phyloP scores from a whole-genome alignment of 202 grass and related monocot genomes.

The Setaria italica region DNA sequence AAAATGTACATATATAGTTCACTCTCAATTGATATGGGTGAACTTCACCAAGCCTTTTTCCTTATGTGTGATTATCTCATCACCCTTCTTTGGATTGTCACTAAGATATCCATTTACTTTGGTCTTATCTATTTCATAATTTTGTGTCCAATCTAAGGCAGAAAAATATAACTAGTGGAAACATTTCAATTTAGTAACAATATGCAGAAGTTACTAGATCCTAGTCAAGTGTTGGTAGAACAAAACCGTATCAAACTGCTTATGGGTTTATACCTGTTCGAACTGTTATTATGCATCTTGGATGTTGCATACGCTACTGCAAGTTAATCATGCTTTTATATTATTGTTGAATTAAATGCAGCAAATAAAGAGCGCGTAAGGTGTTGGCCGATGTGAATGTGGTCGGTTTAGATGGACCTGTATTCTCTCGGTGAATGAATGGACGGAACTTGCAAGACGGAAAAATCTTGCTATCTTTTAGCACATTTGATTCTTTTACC shows the following conservation, averaged over 20 bases:
- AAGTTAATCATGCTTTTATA: slow-evolving; percentile 2
- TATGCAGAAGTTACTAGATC: neutral
- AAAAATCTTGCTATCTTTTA: neutral
- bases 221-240: neutral
- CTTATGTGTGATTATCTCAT: neutral
- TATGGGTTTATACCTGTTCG: neutral
- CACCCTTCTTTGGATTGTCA: neutral
- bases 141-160: neutral
- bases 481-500: neutral
- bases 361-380: slow-evolving; percentile 50
- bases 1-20: neutral
- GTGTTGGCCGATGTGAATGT: slow-evolving; percentile 29
- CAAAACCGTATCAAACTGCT: neutral
- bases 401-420: slow-evolving; percentile 26
- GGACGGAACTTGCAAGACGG: neutral
- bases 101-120: slow-evolving; percentile 8
- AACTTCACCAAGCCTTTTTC: slow-evolving; percentile 1
- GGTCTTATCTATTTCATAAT: neutral
- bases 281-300: neutral
- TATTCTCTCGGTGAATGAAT: slow-evolving; percentile 5
- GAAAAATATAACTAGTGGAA: neutral
- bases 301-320: neutral
- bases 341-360: slow-evolving; percentile 46
- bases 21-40: neutral
- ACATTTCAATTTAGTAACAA: neutral